Percentiles rank a stretch among this genome's conserved stretches.
Conservation (phyloP, 116 monocot genomes). For the Cymodocea nodosa region DNA sequence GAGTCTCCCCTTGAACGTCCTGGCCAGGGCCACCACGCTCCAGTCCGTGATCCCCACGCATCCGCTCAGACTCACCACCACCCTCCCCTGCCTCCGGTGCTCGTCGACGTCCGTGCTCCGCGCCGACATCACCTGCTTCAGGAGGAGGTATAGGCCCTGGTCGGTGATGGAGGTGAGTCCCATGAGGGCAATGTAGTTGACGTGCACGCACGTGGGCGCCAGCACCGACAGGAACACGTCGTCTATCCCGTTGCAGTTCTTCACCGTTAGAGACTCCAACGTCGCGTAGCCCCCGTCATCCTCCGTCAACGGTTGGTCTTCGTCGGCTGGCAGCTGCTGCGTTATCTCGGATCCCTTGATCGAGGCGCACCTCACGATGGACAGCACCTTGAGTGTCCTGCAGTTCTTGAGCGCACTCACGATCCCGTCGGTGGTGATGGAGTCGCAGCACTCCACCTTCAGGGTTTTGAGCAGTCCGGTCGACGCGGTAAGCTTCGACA, state of each 20-base stretch:
- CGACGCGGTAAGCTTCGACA: constrained; percentile 1
- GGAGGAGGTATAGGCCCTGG: constrained; percentile 8
- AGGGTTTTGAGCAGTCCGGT: constrained; percentile 4
- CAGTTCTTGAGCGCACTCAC: constrained; percentile 5
- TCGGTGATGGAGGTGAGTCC: constrained; percentile 12
- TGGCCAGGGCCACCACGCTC: constrained; percentile 9
- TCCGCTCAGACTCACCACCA: constrained; percentile 5
- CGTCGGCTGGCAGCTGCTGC: too few relatives aligned
- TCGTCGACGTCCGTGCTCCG: too few relatives aligned
- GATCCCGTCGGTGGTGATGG: constrained; percentile 9
- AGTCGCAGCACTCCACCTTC: constrained; percentile 12
- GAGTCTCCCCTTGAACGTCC: constrained; percentile 2
- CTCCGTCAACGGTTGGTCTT: background rate
- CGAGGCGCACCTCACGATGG: constrained; percentile 10
- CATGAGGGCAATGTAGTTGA: constrained; percentile 1
- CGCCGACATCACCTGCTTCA: background rate
- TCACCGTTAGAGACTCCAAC: constrained; percentile 11
- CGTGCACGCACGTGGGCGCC: background rate
- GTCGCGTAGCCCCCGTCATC: background rate
- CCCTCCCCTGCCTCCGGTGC: too few relatives aligned
- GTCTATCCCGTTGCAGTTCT: constrained; percentile 6
- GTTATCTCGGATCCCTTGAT: background rate
- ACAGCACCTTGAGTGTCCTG: constrained; percentile 13
- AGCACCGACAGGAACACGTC: constrained; percentile 10
- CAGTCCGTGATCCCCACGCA: constrained; percentile 18